Conservation (phyloP, 805 yeast species). For the Suhomyces faveliae region DNA sequence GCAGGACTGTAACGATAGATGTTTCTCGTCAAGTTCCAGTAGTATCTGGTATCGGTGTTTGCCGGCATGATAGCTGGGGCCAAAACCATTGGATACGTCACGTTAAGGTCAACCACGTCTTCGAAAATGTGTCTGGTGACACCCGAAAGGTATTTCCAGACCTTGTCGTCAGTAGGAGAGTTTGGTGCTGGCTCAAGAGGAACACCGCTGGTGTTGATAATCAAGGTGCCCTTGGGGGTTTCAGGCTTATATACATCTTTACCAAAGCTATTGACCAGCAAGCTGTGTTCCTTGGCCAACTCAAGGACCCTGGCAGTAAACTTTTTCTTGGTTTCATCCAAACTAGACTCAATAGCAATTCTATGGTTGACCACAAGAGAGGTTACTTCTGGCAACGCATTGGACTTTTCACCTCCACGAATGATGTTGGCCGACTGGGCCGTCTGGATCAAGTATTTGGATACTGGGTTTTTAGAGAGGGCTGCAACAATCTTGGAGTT, state of each 20-base stretch:
- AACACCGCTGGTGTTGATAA: slow-evolving; percentile 12
- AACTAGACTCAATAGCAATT: slow-evolving; percentile 29
- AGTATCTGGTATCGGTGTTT: slow-evolving; percentile 61
- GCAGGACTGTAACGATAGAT: slow-evolving; percentile 49
- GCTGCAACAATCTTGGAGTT: slow-evolving; percentile 24
- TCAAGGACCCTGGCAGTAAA: slow-evolving; percentile 21
- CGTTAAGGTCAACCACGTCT: slow-evolving; percentile 43
- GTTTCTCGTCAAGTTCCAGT: slow-evolving; percentile 54
- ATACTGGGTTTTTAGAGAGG: slow-evolving; percentile 16
- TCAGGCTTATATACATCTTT: slow-evolving; percentile 14
- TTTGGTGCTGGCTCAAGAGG: slow-evolving; percentile 46
- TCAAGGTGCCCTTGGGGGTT: slow-evolving; percentile 15
- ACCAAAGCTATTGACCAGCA: slow-evolving; percentile 25
- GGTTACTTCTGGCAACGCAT: slow-evolving; percentile 39
- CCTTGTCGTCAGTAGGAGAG: slow-evolving; percentile 31
- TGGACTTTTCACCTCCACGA: slow-evolving; percentile 39
- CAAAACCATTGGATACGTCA: slow-evolving; percentile 28
- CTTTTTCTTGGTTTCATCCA: slow-evolving; percentile 20
- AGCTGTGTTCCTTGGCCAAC: slow-evolving; percentile 27
- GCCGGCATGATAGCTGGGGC: slow-evolving; percentile 56
- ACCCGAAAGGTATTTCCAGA: slow-evolving; percentile 50
- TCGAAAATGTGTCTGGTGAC: slow-evolving; percentile 61
- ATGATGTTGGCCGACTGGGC: slow-evolving; percentile 36
- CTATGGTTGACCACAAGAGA: slow-evolving; percentile 33
- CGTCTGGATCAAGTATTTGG: slow-evolving; percentile 30